Percentiles rank a stretch among this genome's conserved stretches.
Conservation (phyloP, 805 yeast genomes). For the Candida coquimbonensis region DNA sequence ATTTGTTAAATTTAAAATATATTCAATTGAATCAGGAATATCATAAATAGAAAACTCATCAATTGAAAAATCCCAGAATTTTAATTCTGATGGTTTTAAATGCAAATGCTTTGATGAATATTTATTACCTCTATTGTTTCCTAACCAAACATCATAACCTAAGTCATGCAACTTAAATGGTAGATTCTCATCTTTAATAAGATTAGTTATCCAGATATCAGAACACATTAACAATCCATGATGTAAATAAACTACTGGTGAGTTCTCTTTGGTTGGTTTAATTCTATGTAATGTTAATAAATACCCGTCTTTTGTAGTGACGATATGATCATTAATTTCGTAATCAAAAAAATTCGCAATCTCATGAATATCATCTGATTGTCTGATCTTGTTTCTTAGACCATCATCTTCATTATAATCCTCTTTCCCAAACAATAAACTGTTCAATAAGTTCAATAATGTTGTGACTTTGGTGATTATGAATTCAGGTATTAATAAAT, state of each 20-base stretch:
- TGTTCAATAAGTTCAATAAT: conserved; percentile 1
- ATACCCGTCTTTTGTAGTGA: conserved; percentile 71
- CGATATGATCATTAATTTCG: conserved; percentile 67
- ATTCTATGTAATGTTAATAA: conserved; percentile 70
- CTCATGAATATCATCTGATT: conserved; percentile 50
- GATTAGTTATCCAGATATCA: conserved; percentile 67
- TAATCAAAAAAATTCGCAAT: conserved; percentile 67
- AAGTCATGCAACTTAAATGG: conserved; percentile 70
- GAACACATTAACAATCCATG: conserved; percentile 90
- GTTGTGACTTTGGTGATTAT: conserved; percentile 32
- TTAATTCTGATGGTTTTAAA: conserved; percentile 23
- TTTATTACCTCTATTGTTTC: conserved; percentile 89
- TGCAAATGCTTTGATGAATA: conserved; percentile 44
- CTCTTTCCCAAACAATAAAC: conserved; percentile 1
- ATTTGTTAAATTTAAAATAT: conserved; percentile 50
- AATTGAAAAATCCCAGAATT: conserved; percentile 85
- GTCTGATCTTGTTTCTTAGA: conserved; percentile 31
- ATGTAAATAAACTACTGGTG: conserved; percentile 70
- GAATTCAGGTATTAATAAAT: conserved; percentile 34
- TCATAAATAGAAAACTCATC: conserved; percentile 91
- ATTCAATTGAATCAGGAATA: conserved; percentile 77
- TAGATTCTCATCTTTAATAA: conserved; percentile 43
- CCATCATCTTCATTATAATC: conserved; percentile 11
- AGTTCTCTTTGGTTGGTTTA: conserved; percentile 29
- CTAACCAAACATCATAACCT: conserved; percentile 94